These are phyloP conservation scores for Pogostemon cablin DNA, from an alignment of 257 asterid species.

Conservation along the genomic window DNA sequence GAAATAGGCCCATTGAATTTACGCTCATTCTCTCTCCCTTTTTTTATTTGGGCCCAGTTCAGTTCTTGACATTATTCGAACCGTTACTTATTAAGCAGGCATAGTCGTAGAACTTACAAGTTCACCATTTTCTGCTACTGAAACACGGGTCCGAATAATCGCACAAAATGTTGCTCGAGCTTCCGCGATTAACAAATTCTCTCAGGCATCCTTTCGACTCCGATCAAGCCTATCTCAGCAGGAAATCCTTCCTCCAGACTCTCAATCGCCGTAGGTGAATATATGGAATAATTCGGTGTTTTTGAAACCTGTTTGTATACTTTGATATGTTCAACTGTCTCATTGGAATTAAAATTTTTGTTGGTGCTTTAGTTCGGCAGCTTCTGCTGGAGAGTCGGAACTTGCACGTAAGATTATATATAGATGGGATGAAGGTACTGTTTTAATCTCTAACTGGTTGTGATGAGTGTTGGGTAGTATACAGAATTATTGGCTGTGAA, in stretches of 20 bases:
- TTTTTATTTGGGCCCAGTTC: too few species aligned
- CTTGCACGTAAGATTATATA: constrained; percentile 72
- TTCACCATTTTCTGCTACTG: not conserved
- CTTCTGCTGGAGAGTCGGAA: constrained; percentile 63
- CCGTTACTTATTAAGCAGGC: too few species aligned
- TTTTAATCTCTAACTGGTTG: constrained; percentile 10
- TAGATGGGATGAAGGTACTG: constrained; percentile 85
- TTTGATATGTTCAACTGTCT: not conserved
- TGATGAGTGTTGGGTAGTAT: not conserved
- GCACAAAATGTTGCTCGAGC: constrained; percentile 63
- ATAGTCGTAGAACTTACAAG: too few species aligned
- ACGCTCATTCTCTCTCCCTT: too few species aligned
- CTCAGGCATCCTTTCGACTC: constrained; percentile 83
- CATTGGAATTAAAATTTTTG: constrained; percentile 19
- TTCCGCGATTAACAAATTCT: constrained; percentile 82
- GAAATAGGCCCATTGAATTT: too few species aligned
- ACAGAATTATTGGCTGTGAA: not conserved
- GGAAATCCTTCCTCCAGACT: constrained; percentile 67
- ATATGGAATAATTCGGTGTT: not conserved
- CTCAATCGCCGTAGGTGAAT: constrained; percentile 56
- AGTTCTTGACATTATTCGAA: too few species aligned
- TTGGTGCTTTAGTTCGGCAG: constrained; percentile 50
- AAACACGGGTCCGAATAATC: constrained; percentile 19
- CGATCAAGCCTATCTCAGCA: constrained; percentile 85
- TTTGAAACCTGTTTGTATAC: not conserved